Evolutionary conservation across 2,329 filamentous ascomycete genomes (phyloP), one percentile per base, ranked within the genome.

Genomic region (Alternaria hordeiaustralica): DNA sequence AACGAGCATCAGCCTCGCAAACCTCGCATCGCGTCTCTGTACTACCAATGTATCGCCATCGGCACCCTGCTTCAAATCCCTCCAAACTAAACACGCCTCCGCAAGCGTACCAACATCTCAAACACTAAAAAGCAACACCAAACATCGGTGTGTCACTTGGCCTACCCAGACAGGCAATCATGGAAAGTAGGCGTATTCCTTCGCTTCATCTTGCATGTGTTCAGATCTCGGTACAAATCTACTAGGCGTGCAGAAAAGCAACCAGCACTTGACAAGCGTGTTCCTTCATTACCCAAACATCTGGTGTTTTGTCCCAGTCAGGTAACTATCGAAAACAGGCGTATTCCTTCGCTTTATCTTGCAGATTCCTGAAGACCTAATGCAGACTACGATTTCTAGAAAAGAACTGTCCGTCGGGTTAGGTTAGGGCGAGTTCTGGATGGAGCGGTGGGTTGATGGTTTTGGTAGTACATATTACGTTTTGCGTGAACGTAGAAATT

Each of bases 161-260:
- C 49, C 30, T 43, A 46, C 55, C 30, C 47, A 58, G 60, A 54
- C 45, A 21, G 60, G 60, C 43, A 59, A 23, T 45, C 43, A 54
- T 62, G 26, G 49, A 62, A 62, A 62, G 47, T 58, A 63, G 60
- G 60, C 60, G 60, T 50, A 44, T 55, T 63, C 60, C 49, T 59
- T 60, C 60, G 56, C 56, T 55, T 50, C 21, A 60, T 60, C 44
- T 60, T 55, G 56, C 60, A 54, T 53, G 18, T 61, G 54, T 13
- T 56, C 36, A 25, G 30, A 53, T 53, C 30, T 36, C 13, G 49
- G 49, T 53, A 41, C 49, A 13, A 41, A 28, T 56, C 43, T 56
- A 23, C 43, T 46, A 56, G 26, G 26, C 25, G 9, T 18, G 9
- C 13, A 47, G 33, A 62, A 62, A 62, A 62, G 49, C 41, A 62